These are phyloP conservation scores for Aspergillus bombycis DNA, from an alignment of 2,329 filamentous ascomycete species.

Conservation along the genomic window DNA sequence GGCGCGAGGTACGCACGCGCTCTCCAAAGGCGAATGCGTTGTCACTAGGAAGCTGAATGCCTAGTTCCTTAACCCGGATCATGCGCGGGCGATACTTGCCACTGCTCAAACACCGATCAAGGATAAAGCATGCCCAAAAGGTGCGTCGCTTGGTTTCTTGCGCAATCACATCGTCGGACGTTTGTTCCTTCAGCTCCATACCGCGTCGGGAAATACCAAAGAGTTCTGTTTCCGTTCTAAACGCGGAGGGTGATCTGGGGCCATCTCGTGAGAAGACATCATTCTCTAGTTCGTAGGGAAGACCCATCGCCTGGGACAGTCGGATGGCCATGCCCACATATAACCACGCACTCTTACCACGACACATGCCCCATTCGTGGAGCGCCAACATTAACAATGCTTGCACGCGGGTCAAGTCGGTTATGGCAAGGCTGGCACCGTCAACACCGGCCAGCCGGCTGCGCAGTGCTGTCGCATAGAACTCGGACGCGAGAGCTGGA, in stretches of 20 bases:
- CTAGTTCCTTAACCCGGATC: constrained; percentile 54
- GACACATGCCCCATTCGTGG: constrained; percentile 61
- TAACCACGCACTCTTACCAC: constrained; percentile 56
- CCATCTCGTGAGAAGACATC: constrained; percentile 51
- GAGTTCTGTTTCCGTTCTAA: constrained; percentile 42
- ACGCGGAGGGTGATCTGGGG: constrained; percentile 38
- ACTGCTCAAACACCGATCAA: constrained; percentile 59
- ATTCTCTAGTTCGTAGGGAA: constrained; percentile 51
- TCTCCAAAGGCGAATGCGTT: constrained; percentile 59
- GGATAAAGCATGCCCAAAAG: constrained; percentile 62
- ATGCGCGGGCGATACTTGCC: constrained; percentile 59
- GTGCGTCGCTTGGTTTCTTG: constrained; percentile 59
- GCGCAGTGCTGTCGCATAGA: constrained; percentile 57
- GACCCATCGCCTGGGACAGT: constrained; percentile 49
- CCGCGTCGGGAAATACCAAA: constrained; percentile 38
- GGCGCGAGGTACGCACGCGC: constrained; percentile 55
- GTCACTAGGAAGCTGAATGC: constrained; percentile 60
- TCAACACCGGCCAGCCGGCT: constrained; percentile 49
- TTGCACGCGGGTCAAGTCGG: constrained; percentile 56
- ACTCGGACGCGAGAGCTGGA: constrained; percentile 56
- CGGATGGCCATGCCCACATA: constrained; percentile 52
- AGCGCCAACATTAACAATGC: constrained; percentile 59
- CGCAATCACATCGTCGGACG: constrained; percentile 53
- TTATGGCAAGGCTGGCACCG: constrained; percentile 44
- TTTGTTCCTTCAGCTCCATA: constrained; percentile 40